Evolutionary conservation across 805 yeast genomes (phyloP), one percentile per base, ranked within the genome.

Genomic region (Trichomonascus vanleenenianus): DNA sequence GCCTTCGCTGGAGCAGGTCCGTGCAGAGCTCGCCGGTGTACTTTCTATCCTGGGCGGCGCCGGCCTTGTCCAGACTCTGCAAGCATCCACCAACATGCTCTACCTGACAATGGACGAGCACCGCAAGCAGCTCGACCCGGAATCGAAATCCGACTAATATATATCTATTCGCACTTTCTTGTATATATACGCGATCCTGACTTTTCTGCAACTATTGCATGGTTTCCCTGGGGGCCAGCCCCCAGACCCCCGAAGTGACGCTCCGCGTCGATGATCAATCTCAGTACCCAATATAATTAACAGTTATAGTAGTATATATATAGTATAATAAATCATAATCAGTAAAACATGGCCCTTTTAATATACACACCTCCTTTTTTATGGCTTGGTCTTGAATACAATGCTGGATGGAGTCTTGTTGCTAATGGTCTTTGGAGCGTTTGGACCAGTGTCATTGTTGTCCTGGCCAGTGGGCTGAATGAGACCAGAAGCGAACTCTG

Each of bases 11-110:
- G 78, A 75, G 38, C 79, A 81, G 54, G 68, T 91, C 54, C 93
- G 85, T 47, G 78, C 84, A 8, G 85, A 89, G 72, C 75, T 93
- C 55, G 82, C 83, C 10, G 95, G 95, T 9, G 71, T 86, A 46
- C 76, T 91, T 59, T 81, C 89, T n/a, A 67, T 83, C 46, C 71
- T 85, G 52, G 85, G 95, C 47, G 97, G 97, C 59, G 89, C 86
- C 39, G 95, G 95, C 9, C 73, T 91, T 60, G 94, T 84, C 10
- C 77, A 76, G 66, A 85, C 96, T 14, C 73, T 91, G 59, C 82
- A 83, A 65, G 62, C 83, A 15, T 70, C 85, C n/a, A 66, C 85
- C 12, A 78, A 78, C 52, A 66, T 69, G 47, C 74, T 89, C 55
- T 85, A 85, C 59, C 68, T 87, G 64, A 84, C 94, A 7, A 65